phyloP scores from a whole-genome alignment of 2,329 filamentous ascomycete genomes.

The Akanthomyces dipterigenus region DNA sequence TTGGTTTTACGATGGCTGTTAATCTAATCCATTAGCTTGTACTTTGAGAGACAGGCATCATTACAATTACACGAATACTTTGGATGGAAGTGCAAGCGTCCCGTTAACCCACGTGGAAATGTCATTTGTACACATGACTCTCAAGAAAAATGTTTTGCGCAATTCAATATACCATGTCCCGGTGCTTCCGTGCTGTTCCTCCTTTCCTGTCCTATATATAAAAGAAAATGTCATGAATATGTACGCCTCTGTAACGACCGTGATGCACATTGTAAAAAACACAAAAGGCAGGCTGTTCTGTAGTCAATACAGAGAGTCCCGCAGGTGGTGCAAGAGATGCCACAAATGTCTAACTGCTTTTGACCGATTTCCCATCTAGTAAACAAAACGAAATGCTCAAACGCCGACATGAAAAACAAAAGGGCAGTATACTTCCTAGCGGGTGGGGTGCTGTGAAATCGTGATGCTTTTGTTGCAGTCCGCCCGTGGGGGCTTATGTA shows the following conservation, averaged over 20 bases:
- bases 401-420: background rate
- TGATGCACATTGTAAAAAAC: background rate
- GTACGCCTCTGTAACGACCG: conserved; percentile 11
- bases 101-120: too few relatives aligned
- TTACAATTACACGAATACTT: too few relatives aligned
- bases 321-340: conserved; percentile 3
- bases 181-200: background rate
- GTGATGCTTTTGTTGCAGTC: background rate
- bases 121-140: background rate
- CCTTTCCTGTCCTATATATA: background rate
- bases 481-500: background rate
- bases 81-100: too few relatives aligned
- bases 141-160: background rate
- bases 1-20: background rate
- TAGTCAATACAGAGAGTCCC: background rate
- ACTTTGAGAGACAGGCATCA: background rate
- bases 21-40: background rate
- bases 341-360: conserved; percentile 12
- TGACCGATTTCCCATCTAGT: background rate
- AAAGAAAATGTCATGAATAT: background rate
- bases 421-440: background rate
- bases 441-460: background rate
- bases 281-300: background rate
- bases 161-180: conserved; percentile 3
- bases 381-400: conserved; percentile 1